These are phyloP conservation scores for Backusella westeae DNA, from an alignment of 192 early-diverging fungal species.

Conservation along the genomic window DNA sequence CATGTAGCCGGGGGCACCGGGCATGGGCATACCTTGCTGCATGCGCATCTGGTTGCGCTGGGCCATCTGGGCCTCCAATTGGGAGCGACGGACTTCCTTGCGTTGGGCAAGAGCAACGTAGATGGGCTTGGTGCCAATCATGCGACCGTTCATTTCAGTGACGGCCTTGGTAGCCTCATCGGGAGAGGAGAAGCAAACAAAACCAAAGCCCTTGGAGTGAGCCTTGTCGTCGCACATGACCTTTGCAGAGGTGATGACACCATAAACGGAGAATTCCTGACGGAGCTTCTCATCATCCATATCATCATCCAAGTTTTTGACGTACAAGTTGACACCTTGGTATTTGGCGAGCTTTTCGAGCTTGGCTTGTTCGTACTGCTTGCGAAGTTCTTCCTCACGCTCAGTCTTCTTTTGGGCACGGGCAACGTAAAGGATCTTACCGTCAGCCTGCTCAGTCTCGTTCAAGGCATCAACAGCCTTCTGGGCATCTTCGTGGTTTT, in stretches of 20 bases:
- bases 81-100: slow-evolving; percentile 82
- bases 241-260: slow-evolving; percentile 95
- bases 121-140: slow-evolving; percentile 80
- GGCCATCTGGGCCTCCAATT: slow-evolving; percentile 74
- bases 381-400: slow-evolving; percentile 94
- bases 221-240: slow-evolving; percentile 95
- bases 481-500: slow-evolving; percentile 84
- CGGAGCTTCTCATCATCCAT: slow-evolving; percentile 96
- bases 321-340: slow-evolving; percentile 98
- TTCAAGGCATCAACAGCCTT: slow-evolving; percentile 91
- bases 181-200: slow-evolving; percentile 97
- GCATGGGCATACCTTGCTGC: slow-evolving; percentile 55
- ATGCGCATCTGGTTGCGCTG: slow-evolving; percentile 30
- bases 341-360: slow-evolving; percentile 97
- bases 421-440: slow-evolving; percentile 92
- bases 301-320: slow-evolving; percentile 98
- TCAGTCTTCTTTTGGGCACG: slow-evolving; percentile 99
- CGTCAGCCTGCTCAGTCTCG: slow-evolving; percentile 82
- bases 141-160: slow-evolving; percentile 92
- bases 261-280: slow-evolving; percentile 95
- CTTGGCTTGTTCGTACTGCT: slow-evolving; percentile 93
- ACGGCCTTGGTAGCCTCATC: slow-evolving; percentile 99
- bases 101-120: slow-evolving; percentile 91
- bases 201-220: slow-evolving; percentile 92
- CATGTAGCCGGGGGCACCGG: slow-evolving; percentile 47